These are phyloP conservation scores for Botryotinia narcissicola DNA, from an alignment of 2,329 filamentous ascomycete species.

Conservation along the genomic window DNA sequence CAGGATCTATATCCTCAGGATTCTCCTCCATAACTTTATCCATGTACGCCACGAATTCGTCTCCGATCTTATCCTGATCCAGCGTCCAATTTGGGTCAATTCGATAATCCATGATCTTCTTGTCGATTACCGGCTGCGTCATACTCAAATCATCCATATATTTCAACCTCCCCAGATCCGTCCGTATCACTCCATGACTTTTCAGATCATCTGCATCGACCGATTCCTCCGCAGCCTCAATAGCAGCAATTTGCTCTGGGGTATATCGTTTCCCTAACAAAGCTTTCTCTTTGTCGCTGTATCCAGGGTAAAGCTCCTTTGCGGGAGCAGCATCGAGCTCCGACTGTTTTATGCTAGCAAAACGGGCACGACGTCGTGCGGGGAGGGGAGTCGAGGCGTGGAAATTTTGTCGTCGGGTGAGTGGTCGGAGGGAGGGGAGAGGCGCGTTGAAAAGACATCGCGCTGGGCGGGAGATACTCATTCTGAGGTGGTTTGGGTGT, in stretches of 20 bases:
- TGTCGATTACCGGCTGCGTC: constrained; percentile 75
- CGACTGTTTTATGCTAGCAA: constrained; percentile 41
- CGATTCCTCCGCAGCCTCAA: constrained; percentile 75
- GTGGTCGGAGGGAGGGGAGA: constrained; percentile 40
- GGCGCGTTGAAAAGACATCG: constrained; percentile 51
- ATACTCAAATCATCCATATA: constrained; percentile 83
- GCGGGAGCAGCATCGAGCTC: constrained; percentile 36
- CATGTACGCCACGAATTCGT: constrained; percentile 53
- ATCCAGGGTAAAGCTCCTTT: constrained; percentile 56
- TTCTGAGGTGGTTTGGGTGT: constrained; percentile 32
- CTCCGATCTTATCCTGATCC: constrained; percentile 58
- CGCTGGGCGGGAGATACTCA: constrained; percentile 49
- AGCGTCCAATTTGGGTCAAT: constrained; percentile 44
- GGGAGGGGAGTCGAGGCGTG: constrained; percentile 44
- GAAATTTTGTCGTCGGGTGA: constrained; percentile 48
- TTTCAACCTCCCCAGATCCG: constrained; percentile 67
- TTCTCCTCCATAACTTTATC: constrained; percentile 28
- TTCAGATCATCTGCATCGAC: constrained; percentile 73
- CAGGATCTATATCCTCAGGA: constrained; percentile 22
- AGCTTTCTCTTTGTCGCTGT: constrained; percentile 64
- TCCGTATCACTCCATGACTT: constrained; percentile 67
- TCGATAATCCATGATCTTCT: constrained; percentile 49
- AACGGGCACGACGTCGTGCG: constrained; percentile 41
- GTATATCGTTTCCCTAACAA: constrained; percentile 68
- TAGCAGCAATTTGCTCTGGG: constrained; percentile 73